A percentile compares a stretch with the other conserved stretches of the same genome.
Conservation (phyloP, 768 basidiomycete genomes). For the Auricularia auricula-judae region DNA sequence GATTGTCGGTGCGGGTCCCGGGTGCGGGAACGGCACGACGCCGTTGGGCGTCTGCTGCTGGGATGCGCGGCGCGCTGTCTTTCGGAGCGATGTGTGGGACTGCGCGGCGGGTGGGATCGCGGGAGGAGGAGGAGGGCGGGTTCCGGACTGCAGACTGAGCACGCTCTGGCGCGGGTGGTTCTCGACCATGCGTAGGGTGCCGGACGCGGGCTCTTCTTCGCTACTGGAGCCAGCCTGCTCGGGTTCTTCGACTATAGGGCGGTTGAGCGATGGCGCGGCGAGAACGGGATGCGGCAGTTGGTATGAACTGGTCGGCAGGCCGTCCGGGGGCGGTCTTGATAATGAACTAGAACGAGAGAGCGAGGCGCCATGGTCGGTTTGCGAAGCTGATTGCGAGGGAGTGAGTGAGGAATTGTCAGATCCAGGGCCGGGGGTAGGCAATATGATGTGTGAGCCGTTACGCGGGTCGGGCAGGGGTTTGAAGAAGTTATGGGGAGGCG, state of each 20-base stretch:
- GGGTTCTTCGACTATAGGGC: background rate
- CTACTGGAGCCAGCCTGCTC: background rate
- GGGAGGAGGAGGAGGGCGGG: too few relatives aligned
- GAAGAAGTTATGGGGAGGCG: slow-evolving; percentile 2
- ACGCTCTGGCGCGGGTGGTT: background rate
- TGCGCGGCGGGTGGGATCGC: too few relatives aligned
- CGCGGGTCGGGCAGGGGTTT: slow-evolving; percentile 6
- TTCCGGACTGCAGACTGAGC: background rate
- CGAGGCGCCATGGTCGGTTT: slow-evolving; percentile 22
- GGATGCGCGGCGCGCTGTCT: background rate
- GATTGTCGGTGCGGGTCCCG: too few relatives aligned
- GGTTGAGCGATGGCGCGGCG: background rate
- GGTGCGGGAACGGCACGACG: background rate
- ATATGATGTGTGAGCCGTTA: background rate
- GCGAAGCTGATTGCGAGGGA: slow-evolving; percentile 71
- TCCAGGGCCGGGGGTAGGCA: background rate
- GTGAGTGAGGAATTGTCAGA: slow-evolving; percentile 33
- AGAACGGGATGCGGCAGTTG: background rate
- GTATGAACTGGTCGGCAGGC: background rate
- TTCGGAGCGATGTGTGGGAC: background rate
- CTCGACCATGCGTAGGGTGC: background rate
- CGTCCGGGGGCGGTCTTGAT: background rate
- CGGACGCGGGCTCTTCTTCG: background rate
- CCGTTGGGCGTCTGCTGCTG: background rate
- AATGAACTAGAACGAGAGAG: background rate